Percentiles rank a stretch among this genome's conserved stretches.
Evolutionary conservation across 139 green algal genomes (phyloP).

Genomic region (Tetradesmus lagerheimii): DNA sequence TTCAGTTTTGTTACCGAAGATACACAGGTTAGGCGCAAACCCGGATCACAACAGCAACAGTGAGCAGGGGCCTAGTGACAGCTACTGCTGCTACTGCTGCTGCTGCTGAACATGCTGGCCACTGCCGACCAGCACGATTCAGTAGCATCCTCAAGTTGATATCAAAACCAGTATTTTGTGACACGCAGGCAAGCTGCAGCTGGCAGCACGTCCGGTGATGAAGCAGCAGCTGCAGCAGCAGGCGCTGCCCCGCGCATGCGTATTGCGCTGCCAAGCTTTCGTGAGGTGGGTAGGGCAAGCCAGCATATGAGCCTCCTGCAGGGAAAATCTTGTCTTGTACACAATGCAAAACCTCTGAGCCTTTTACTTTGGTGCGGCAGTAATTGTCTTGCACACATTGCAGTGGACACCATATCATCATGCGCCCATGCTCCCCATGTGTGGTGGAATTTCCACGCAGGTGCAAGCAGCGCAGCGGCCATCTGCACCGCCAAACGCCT

Average conservation of each 20-base stretch:
- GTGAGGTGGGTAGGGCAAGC: background rate
- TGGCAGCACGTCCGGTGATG: background rate
- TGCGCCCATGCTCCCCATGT: background rate
- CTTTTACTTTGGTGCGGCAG: background rate
- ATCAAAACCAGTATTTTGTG: too few relatives aligned
- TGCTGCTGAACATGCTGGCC: background rate
- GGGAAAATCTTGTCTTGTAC: background rate
- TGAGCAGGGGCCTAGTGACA: background rate
- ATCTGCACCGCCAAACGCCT: background rate
- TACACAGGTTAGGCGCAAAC: background rate
- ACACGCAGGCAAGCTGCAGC: background rate
- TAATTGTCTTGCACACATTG: background rate
- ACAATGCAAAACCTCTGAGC: background rate
- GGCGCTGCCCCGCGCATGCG: background rate
- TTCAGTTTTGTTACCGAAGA: background rate
- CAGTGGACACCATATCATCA: too few relatives aligned
- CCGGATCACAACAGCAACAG: background rate
- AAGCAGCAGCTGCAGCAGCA: slow-evolving; percentile 20
- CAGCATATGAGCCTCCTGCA: background rate
- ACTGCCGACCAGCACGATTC: background rate
- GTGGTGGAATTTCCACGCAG: background rate
- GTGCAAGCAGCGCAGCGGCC: slow-evolving; percentile 36
- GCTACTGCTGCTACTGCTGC: background rate
- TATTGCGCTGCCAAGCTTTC: slow-evolving; percentile 29
- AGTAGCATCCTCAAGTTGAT: too few relatives aligned